Evolutionary conservation across 2,329 filamentous ascomycete genomes (phyloP).

Genomic region (Spiromastix sp.): DNA sequence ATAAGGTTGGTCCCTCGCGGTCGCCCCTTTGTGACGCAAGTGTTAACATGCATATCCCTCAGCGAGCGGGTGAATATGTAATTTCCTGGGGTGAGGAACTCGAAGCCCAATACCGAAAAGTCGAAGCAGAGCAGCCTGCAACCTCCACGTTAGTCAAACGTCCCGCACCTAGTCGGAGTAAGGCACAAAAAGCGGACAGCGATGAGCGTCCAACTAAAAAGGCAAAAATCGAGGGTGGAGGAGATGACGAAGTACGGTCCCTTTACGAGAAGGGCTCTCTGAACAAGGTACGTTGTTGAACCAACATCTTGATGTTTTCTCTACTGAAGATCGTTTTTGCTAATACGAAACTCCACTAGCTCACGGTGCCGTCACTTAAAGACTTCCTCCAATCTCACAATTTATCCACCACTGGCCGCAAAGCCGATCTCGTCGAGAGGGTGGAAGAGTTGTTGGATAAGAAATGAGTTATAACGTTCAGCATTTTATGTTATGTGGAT

Average conservation of each 20-base stretch:
- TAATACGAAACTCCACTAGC: conserved; percentile 15
- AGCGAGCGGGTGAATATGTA: conserved; percentile 67
- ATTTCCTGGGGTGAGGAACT: conserved; percentile 65
- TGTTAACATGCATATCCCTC: background rate
- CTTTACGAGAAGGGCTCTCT: conserved; percentile 34
- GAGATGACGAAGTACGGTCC: conserved; percentile 30
- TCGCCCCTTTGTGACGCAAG: conserved; percentile 2
- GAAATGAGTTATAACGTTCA: conserved; percentile 20
- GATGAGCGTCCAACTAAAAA: conserved; percentile 32
- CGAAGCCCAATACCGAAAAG: conserved; percentile 44
- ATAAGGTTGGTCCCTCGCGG: conserved; percentile 46
- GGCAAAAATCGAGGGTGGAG: conserved; percentile 30
- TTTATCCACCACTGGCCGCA: conserved; percentile 35
- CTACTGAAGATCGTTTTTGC: too few species aligned
- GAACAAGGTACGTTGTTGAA: conserved; percentile 23
- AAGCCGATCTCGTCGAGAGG: conserved; percentile 40
- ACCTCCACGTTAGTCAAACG: conserved; percentile 40
- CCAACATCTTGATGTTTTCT: too few species aligned
- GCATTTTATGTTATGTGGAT: too few species aligned
- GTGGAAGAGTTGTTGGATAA: conserved; percentile 39
- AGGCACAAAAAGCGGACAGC: conserved; percentile 16
- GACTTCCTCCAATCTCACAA: conserved; percentile 36
- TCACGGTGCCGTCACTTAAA: conserved; percentile 38
- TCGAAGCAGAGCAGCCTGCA: conserved; percentile 32
- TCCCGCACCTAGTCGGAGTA: conserved; percentile 15